Conservation (phyloP, 2,329 filamentous ascomycete genomes). For the Alternaria sp. region DNA sequence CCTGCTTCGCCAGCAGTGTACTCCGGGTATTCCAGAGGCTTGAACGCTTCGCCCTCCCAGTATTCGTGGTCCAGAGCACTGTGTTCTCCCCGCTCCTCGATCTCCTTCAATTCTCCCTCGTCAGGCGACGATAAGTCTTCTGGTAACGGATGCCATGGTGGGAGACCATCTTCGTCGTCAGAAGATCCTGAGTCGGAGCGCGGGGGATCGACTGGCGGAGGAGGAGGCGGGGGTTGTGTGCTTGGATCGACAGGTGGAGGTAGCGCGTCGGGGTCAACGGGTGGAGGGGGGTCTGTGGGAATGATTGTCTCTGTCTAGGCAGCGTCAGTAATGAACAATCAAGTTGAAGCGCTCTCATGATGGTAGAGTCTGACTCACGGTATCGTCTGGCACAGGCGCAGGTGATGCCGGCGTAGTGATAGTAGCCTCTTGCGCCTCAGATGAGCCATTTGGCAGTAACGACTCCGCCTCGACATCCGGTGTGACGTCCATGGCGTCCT, state of each 20-base stretch:
- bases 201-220: constrained; percentile 42
- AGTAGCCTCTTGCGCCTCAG: constrained; percentile 22
- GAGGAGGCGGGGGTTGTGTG: constrained; percentile 43
- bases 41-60: constrained; percentile 67
- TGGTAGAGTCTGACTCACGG: constrained; percentile 21
- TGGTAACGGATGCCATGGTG: constrained; percentile 62
- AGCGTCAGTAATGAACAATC: constrained; percentile 1
- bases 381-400: constrained; percentile 24
- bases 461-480: constrained; percentile 41
- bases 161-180: constrained; percentile 49
- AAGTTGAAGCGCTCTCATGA: neutral
- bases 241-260: constrained; percentile 28
- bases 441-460: constrained; percentile 35
- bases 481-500: constrained; percentile 53
- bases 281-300: constrained; percentile 34
- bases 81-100: constrained; percentile 60
- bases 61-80: constrained; percentile 67
- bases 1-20: constrained; percentile 63
- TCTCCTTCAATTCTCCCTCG: constrained; percentile 67
- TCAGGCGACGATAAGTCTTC: constrained; percentile 66
- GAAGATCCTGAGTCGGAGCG: constrained; percentile 46
- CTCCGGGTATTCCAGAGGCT: constrained; percentile 66
- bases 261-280: constrained; percentile 26
- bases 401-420: constrained; percentile 27
- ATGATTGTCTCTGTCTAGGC: constrained; percentile 22